Percentiles rank a stretch among this genome's conserved stretches.
Evolutionary conservation across 306 rosid genomes (phyloP).

Genomic region (Fagus crenata): DNA sequence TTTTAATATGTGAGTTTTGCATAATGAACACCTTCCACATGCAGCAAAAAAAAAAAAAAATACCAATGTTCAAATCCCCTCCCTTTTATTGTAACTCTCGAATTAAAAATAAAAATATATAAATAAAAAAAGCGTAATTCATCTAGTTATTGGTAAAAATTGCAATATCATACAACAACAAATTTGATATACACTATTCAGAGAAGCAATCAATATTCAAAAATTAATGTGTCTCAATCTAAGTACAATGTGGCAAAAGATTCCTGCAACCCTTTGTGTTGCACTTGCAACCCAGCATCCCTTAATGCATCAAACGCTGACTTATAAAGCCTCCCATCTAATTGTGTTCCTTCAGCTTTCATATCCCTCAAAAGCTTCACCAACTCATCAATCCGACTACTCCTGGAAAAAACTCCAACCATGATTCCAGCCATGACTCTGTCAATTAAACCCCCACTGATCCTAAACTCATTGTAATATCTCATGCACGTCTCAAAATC

Average conservation of each 20-base stretch:
- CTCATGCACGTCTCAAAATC: slow-evolving; percentile 51
- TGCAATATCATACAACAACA: too few relatives aligned
- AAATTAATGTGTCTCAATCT: too few relatives aligned
- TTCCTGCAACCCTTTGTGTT: slow-evolving; percentile 58
- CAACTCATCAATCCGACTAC: slow-evolving; percentile 51
- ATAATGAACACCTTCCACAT: too few relatives aligned
- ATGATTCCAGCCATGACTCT: slow-evolving; percentile 69
- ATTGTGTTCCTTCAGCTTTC: slow-evolving; percentile 57
- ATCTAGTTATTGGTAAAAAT: too few relatives aligned
- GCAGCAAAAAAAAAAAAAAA: too few relatives aligned
- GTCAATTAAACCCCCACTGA: slow-evolving; percentile 61
- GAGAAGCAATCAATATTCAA: too few relatives aligned
- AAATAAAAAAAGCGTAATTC: too few relatives aligned
- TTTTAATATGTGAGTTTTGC: too few relatives aligned
- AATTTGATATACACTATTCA: too few relatives aligned
- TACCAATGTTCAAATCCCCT: too few relatives aligned
- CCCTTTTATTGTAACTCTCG: too few relatives aligned
- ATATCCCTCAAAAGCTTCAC: slow-evolving; percentile 63
- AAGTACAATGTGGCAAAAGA: slow-evolving; percentile 25
- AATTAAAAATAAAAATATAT: too few relatives aligned
- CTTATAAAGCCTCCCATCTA: slow-evolving; percentile 64
- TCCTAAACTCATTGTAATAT: slow-evolving; percentile 54
- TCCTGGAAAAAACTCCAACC: slow-evolving; percentile 66
- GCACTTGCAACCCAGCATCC: slow-evolving; percentile 64
- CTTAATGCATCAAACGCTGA: slow-evolving; percentile 66